Evolutionary conservation across 768 basidiomycete species (phyloP).

Genomic region (Cystobasidium tubakii): DNA sequence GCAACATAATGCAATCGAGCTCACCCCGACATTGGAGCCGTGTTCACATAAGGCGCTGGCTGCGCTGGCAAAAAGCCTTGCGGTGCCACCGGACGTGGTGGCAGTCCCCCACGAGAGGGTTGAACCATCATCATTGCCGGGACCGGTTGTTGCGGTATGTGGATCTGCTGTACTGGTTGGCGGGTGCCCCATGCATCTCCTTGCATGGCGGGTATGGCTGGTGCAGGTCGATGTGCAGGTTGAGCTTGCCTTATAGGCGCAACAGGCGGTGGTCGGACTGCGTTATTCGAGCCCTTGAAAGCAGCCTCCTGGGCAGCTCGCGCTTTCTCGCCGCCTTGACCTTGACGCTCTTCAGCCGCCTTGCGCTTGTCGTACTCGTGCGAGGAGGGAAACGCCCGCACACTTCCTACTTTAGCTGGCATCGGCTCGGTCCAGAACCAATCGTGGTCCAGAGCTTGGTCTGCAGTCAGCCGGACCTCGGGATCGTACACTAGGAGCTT

Average conservation of each 20-base stretch:
- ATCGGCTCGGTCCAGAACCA: conserved; percentile 91
- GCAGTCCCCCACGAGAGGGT: not conserved
- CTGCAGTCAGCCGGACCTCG: conserved; percentile 71
- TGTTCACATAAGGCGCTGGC: not conserved
- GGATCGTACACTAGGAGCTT: conserved; percentile 78
- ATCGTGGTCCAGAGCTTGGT: conserved; percentile 78
- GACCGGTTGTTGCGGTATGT: not conserved
- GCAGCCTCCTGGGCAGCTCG: conserved; percentile 31
- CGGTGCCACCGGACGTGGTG: conserved; percentile 1
- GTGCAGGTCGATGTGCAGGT: not conserved
- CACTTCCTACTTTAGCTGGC: conserved; percentile 51
- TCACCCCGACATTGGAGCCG: not conserved
- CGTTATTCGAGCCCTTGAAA: conserved; percentile 13
- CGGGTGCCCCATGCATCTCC: not conserved
- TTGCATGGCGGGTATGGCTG: not conserved
- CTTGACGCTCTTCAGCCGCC: conserved; percentile 11
- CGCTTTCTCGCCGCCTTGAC: conserved; percentile 10
- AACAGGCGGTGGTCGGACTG: not conserved
- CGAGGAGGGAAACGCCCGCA: conserved; percentile 14
- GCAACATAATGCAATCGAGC: too few relatives aligned
- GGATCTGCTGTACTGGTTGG: not conserved
- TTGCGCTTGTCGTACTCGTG: conserved; percentile 37
- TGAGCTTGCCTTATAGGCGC: not conserved
- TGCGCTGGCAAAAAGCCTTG: not conserved
- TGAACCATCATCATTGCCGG: not conserved